phyloP scores from a whole-genome alignment of 768 basidiomycete genomes.

The Leccinum incarnatum region DNA sequence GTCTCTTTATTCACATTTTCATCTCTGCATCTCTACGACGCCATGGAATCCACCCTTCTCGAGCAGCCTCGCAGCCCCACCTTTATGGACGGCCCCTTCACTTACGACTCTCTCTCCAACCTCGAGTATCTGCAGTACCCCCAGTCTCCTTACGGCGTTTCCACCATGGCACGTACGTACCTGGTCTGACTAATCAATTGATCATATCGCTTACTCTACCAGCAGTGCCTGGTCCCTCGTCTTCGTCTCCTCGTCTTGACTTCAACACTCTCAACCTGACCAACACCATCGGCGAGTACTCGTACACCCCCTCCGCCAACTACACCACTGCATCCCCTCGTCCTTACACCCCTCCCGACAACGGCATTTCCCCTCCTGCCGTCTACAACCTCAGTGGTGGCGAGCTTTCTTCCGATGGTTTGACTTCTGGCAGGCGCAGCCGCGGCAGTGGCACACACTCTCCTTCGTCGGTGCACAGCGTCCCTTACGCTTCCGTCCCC shows the following conservation, averaged over 20 bases:
- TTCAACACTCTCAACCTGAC: conserved; percentile 62
- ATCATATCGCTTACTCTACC: conserved; percentile 10
- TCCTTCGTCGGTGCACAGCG: conserved; percentile 44
- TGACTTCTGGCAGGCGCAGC: conserved; percentile 61
- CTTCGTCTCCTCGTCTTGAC: conserved; percentile 58
- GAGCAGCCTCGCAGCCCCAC: conserved; percentile 50
- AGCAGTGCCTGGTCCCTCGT: conserved; percentile 50
- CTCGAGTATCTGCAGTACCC: conserved; percentile 71
- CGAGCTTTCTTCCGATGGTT: conserved; percentile 72
- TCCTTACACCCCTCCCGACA: conserved; percentile 65
- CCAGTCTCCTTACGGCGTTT: conserved; percentile 59
- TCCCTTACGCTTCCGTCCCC: conserved; percentile 61
- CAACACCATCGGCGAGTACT: conserved; percentile 55
- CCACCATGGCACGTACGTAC: conserved; percentile 59
- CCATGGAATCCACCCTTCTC: conserved; percentile 50
- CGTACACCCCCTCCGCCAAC: conserved; percentile 51
- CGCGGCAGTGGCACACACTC: conserved; percentile 66
- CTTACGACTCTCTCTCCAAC: conserved; percentile 45
- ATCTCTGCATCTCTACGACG: conserved; percentile 35
- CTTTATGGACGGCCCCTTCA: conserved; percentile 48
- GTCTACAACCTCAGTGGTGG: conserved; percentile 69
- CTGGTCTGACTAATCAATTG: background rate
- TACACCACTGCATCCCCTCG: conserved; percentile 56
- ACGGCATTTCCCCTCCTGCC: conserved; percentile 69
- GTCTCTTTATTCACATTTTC: conserved; percentile 33